Evolutionary conservation across 2,329 filamentous ascomycete species (phyloP), one percentile per base, ranked within the genome.

Genomic region (Lachnellula arida): DNA sequence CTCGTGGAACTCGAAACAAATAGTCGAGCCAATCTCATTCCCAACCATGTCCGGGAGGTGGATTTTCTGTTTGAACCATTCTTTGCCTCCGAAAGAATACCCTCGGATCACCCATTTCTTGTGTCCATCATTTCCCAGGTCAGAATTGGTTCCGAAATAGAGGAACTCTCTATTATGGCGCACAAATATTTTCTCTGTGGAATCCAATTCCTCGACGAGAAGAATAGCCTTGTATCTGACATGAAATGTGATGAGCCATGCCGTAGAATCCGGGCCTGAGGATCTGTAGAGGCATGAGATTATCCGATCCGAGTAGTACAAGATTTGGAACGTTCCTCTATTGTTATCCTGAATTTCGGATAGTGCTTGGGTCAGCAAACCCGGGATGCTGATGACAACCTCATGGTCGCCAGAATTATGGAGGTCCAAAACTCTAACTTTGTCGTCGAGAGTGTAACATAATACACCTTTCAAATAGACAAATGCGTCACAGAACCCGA

Each of bases 1-100:
- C 39, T 83, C 76, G 58, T 88, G 76, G 17, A 91, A 80, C 58
- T 88, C 86, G 65, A 92, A 91, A 58, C 82, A 87, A n/a, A 89
- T 75, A 0, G 82, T 85, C 11, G 79, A 80, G 5, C 84, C 85
- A 34, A 91, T 76, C 46, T 88, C 86, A 17, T 76, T 78, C 1
- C 86, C 87, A 44, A 81, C 78, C 55, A 88, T 75, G 23, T 82
- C 76, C 39, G 79, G 72, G 3, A 89, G 72, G 35, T 81, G 73
- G 5, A 86, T 67, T 42, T 74, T 75, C 11, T 72, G 62, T 0
- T 72, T 67, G 19, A 76, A 66, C 71, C 76, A 77, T n/a, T 67
- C 67, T 2, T 66, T 58, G 1, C 66, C 69, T 8, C 58, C 51
- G 37, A 87, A 69, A 58, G 80, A 68, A 58, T 80, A 80, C 2